Conservation (phyloP, 768 basidiomycete genomes). For the Zangia roseola region DNA sequence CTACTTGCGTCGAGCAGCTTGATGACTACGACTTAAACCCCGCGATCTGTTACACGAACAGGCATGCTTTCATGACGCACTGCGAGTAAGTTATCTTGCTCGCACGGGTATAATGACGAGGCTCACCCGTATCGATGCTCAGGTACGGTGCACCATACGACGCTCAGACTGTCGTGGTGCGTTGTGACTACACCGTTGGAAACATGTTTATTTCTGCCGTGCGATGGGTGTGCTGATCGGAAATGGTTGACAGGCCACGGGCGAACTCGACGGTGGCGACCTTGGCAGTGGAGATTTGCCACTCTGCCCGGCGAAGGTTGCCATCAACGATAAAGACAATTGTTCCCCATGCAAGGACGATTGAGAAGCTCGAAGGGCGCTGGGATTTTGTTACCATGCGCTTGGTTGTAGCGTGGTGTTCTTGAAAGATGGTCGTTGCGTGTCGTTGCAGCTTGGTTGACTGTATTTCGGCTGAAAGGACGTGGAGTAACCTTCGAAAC, state of each 20-base stretch:
- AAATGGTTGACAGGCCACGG: not conserved
- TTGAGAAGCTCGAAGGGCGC: no score
- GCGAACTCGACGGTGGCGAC: not conserved
- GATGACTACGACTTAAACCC: not conserved
- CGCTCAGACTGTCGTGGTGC: accelerated
- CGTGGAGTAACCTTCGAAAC: no score
- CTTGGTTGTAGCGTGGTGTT: no score
- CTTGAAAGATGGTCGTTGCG: no score
- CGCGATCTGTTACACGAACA: not conserved
- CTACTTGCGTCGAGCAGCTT: not conserved
- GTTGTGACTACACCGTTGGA: not conserved
- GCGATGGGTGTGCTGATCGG: not conserved
- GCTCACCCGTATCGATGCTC: not conserved
- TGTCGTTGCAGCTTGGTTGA: no score
- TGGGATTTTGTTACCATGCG: no score
- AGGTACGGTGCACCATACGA: not conserved
- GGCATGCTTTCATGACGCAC: no score
- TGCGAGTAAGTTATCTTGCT: not conserved
- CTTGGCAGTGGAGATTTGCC: not conserved
- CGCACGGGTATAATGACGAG: not conserved
- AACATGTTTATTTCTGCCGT: not conserved
- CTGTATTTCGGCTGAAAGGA: no score
- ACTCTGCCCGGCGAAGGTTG: not conserved
- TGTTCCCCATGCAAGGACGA: not conserved
- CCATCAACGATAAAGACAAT: no score